Evolutionary conservation across 192 early-diverging fungal genomes (phyloP).

Genomic region (Jimgerdemannia lactiflua): DNA sequence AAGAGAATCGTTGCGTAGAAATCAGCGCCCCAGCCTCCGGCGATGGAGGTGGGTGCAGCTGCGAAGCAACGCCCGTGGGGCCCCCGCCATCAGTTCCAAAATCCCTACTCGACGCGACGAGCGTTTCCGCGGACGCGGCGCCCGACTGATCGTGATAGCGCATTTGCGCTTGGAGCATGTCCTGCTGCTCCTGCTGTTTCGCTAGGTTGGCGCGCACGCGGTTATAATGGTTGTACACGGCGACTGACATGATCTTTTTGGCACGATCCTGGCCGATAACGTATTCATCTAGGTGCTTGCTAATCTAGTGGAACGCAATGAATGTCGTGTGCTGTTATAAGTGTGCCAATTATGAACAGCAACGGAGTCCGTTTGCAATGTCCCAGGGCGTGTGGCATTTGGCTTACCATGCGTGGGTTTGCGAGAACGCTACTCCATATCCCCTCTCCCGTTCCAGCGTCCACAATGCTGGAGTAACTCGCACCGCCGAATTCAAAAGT

Average conservation of each 20-base stretch:
- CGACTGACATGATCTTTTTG: constrained; percentile 80
- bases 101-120: too few species aligned
- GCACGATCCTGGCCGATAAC: constrained; percentile 84
- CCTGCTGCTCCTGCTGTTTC: constrained; percentile 38
- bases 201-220: constrained; percentile 69
- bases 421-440: not conserved
- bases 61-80: too few species aligned
- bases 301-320: constrained; percentile 47
- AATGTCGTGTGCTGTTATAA: too few species aligned
- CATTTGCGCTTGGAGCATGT: not conserved
- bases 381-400: too few species aligned
- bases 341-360: too few species aligned
- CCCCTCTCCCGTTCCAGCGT: not conserved
- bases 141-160: too few species aligned
- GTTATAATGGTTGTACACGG: constrained; percentile 85
- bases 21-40: too few species aligned
- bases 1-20: too few species aligned
- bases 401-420: not conserved
- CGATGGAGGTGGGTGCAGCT: too few species aligned
- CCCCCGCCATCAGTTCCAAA: too few species aligned
- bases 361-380: too few species aligned
- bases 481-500: not conserved
- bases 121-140: too few species aligned
- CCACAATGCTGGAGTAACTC: not conserved
- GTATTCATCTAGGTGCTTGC: constrained; percentile 79